Conservation (phyloP, 139 green algal species). For the Mychonastes homosphaera region DNA sequence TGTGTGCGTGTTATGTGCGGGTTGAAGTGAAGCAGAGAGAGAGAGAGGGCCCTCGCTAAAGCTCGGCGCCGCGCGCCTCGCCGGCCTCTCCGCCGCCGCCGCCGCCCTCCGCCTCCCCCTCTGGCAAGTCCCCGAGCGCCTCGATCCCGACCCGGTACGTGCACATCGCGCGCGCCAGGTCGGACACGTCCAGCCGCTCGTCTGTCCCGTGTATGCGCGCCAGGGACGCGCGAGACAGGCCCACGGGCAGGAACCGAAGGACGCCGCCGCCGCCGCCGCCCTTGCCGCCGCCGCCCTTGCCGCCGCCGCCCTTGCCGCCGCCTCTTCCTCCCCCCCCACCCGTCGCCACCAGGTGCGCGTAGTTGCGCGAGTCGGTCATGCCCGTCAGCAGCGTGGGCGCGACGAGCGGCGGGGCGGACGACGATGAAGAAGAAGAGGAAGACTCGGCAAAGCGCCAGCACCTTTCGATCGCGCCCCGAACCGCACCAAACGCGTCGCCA, state of each 20-base stretch:
- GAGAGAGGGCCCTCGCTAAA: too few species aligned
- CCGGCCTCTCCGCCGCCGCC: too few species aligned
- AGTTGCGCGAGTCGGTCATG: slow-evolving; percentile 45
- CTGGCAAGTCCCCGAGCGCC: too few species aligned
- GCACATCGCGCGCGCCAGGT: slow-evolving; percentile 25
- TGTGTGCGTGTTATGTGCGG: too few species aligned
- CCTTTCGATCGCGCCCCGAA: not conserved
- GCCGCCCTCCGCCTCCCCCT: too few species aligned
- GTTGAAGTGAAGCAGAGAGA: too few species aligned
- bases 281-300: too few species aligned
- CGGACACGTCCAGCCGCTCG: slow-evolving; percentile 36
- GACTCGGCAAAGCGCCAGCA: not conserved
- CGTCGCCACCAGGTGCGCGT: slow-evolving; percentile 29
- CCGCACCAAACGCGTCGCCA: not conserved
- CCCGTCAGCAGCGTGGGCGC: slow-evolving; percentile 21
- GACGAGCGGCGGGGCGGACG: slow-evolving; percentile 11
- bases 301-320: too few species aligned
- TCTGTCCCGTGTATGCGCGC: slow-evolving; percentile 47
- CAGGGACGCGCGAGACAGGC: slow-evolving; percentile 26
- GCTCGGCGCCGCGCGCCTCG: too few species aligned
- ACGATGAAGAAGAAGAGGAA: not conserved
- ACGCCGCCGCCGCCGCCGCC: slow-evolving; percentile 22
- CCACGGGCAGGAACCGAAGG: slow-evolving; percentile 43
- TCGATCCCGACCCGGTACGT: slow-evolving; percentile 25
- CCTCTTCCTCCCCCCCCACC: too few species aligned